Evolutionary conservation across 2,329 filamentous ascomycete genomes (phyloP), one percentile per base, ranked within the genome.

Genomic region (Penicillium sp.): DNA sequence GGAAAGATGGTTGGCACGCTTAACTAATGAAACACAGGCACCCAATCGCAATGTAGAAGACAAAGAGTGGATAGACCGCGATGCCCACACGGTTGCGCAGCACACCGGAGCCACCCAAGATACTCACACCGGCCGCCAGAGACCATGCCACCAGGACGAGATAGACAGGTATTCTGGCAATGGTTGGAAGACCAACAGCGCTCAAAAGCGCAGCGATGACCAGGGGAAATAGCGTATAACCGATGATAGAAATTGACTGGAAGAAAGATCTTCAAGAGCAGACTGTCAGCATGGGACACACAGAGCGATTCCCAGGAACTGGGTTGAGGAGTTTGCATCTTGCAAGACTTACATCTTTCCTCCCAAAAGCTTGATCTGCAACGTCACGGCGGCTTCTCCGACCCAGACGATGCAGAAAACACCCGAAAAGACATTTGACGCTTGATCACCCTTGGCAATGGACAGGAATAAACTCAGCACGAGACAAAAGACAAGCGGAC

Each of bases 321-420:
- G 18, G 25, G 18, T 18, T 18, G 18, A 18, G 18, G 29, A 4
- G 8, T 32, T 7, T 11, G 29, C 7, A 35, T 6, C 5, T 9
- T 13, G 5, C 25, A 9, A 28, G 7, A 81, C 90, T 72, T 76
- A 97, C 91, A 98, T 96, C 74, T 93, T 96, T 39, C 93, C 93
- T 50, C 93, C 93, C 50, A 98, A 73, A 59, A 98, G 76, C 74
- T 95, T 95, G 69, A 98, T 97, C 78, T 98, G 93, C 65, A 95
- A 73, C n/a, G 93, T 98, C 50, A 98, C 93, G 3, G 95, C 86
- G 1, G 90, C 90, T 75, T 97, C 90, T 27, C 90, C 93, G 49
- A 98, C 83, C 93, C 93, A 98, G 46, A 98, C 85, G 72, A 95
- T 87, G 41, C 90, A 89, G 72, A 98, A 98, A 39, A 98, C 90